Conservation (phyloP, 768 basidiomycete species). For the Amanita brunnescens region DNA sequence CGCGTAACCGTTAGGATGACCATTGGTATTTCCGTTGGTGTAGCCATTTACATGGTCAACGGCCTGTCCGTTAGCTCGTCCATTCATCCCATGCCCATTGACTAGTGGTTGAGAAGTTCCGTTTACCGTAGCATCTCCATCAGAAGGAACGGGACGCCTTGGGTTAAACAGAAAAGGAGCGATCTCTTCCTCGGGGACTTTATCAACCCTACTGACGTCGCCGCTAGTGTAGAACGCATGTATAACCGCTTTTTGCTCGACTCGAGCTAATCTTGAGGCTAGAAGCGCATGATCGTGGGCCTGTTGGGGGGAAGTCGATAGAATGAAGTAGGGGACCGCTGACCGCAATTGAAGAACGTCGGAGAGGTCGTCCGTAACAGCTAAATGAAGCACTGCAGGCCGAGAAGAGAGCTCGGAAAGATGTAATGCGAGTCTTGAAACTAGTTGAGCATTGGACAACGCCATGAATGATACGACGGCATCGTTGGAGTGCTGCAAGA, state of each 20-base stretch:
- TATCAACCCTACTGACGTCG: conserved; percentile 31
- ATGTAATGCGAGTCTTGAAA: conserved; percentile 2
- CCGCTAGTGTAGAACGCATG: conserved; percentile 64
- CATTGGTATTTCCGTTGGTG: conserved; percentile 17
- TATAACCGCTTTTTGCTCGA: conserved; percentile 68
- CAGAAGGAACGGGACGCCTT: conserved; percentile 28
- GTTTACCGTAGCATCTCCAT: conserved; percentile 3
- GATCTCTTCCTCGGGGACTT: conserved; percentile 52
- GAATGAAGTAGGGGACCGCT: conserved; percentile 72
- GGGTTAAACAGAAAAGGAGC: conserved; percentile 50
- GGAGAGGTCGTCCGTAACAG: conserved; percentile 41
- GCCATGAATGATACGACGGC: conserved; percentile 2
- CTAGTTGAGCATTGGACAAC: background rate
- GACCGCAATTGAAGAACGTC: conserved; percentile 70
- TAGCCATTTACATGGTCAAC: conserved; percentile 12
- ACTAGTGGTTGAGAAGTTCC: background rate
- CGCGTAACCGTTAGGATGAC: too few relatives aligned
- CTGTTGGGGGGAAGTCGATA: conserved; percentile 69
- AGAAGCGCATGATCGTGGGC: conserved; percentile 89
- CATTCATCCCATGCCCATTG: conserved; percentile 14
- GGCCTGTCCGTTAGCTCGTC: conserved; percentile 18
- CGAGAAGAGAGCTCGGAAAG: conserved; percentile 3
- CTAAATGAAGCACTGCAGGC: conserved; percentile 6
- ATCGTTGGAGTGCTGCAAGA: background rate
- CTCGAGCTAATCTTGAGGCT: conserved; percentile 68